Conservation (phyloP, 2,329 filamentous ascomycete species). For the Hypoxylon sp. region DNA sequence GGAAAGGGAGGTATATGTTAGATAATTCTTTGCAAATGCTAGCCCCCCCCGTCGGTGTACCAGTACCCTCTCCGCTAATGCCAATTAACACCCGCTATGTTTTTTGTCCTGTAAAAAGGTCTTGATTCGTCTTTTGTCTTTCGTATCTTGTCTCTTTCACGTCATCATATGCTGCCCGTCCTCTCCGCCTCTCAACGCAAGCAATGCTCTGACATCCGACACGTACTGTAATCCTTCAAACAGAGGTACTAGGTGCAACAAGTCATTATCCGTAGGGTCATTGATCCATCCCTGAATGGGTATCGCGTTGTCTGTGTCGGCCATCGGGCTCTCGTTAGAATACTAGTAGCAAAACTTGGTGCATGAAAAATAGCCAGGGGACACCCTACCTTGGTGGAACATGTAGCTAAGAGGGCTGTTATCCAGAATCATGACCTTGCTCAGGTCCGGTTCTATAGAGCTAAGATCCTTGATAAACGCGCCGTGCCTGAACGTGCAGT, state of each 20-base stretch:
- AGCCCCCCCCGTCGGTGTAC: slow-evolving; percentile 29
- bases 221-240: slow-evolving; percentile 96
- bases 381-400: slow-evolving; percentile 88
- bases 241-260: slow-evolving; percentile 91
- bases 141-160: slow-evolving; percentile 33
- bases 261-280: slow-evolving; percentile 95
- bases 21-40: slow-evolving; percentile 29
- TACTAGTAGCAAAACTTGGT: slow-evolving; percentile 9
- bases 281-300: slow-evolving; percentile 99
- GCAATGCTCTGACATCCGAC: slow-evolving; percentile 90
- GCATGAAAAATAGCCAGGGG: slow-evolving; percentile 16
- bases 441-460: slow-evolving; percentile 94
- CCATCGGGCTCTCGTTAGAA: slow-evolving; percentile 34
- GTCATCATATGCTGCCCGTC: slow-evolving; percentile 65
- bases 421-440: slow-evolving; percentile 98
- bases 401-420: slow-evolving; percentile 98
- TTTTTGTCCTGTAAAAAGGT: slow-evolving; percentile 25
- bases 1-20: background rate
- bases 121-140: slow-evolving; percentile 15
- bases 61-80: slow-evolving; percentile 19
- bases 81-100: slow-evolving; percentile 41
- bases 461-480: slow-evolving; percentile 98
- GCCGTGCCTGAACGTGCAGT: slow-evolving; percentile 94
- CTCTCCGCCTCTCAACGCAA: slow-evolving; percentile 90
- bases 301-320: slow-evolving; percentile 87